phyloP scores from a whole-genome alignment of 176 grass and related monocot genomes.

The Pontederia crassipes region DNA sequence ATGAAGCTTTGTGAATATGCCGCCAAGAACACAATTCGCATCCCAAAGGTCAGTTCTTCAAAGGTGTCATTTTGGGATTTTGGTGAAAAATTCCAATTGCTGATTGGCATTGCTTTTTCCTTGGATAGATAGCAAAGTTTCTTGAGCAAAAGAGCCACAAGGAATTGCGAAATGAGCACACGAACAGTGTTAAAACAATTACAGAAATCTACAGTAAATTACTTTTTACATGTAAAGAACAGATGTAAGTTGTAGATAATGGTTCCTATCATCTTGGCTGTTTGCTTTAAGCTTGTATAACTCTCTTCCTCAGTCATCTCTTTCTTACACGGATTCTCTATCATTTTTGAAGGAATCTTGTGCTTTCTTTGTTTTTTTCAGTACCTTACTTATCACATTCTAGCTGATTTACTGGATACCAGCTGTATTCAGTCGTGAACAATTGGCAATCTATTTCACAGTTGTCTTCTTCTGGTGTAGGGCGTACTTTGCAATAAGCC shows the following conservation, averaged over 20 bases:
- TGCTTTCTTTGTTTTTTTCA: no score
- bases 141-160: constrained; percentile 80
- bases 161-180: constrained; percentile 63
- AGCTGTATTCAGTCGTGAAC: no score
- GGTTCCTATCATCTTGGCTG: no score
- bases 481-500: constrained; percentile 93
- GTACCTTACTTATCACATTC: no score
- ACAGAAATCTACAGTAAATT: constrained; percentile 89
- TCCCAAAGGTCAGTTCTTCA: constrained; percentile 57
- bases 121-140: constrained; percentile 78
- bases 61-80: not conserved
- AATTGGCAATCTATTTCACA: no score
- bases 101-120: constrained; percentile 13
- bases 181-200: constrained; percentile 81
- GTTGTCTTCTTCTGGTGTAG: constrained; percentile 28
- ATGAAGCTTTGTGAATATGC: constrained; percentile 97
- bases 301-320: no score
- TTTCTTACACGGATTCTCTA: no score
- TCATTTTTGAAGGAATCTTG: no score
- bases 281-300: no score
- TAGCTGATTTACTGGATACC: no score
- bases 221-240: constrained; percentile 86
- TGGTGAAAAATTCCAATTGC: not conserved
- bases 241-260: constrained; percentile 55
- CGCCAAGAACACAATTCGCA: constrained; percentile 83